Conservation (phyloP, 1,284 basidiomycete species). For the Vanrija pseudolonga region DNA sequence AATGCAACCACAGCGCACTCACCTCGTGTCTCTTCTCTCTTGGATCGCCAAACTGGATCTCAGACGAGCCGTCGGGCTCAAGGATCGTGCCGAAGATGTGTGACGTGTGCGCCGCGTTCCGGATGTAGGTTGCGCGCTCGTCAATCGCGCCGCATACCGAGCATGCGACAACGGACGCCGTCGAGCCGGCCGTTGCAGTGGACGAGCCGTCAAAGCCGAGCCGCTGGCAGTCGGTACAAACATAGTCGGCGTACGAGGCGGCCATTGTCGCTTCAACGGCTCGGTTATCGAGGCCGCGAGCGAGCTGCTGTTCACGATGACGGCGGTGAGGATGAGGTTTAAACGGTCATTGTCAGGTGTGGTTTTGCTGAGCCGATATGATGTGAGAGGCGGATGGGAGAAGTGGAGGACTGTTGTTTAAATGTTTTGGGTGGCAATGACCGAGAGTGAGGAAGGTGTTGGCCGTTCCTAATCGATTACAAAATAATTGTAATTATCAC, state of each 20-base stretch:
- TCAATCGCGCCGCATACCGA: conserved; percentile 26
- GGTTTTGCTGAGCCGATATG: no score
- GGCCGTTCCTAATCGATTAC: no score
- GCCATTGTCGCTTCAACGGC: neutral
- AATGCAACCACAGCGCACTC: neutral
- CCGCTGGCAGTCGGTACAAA: conserved; percentile 5
- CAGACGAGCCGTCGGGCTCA: conserved; percentile 8
- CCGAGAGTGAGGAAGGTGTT: no score
- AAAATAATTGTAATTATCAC: no score
- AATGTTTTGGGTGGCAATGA: no score
- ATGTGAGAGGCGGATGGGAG: neutral
- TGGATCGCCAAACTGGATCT: conserved; percentile 6
- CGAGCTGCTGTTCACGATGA: neutral
- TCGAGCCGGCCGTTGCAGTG: neutral
- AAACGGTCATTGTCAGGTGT: no score
- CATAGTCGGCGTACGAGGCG: neutral
- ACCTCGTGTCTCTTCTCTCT: conserved; percentile 13
- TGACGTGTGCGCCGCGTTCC: conserved; percentile 12
- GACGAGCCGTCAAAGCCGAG: conserved; percentile 3
- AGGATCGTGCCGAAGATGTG: conserved; percentile 15
- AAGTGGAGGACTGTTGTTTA: neutral
- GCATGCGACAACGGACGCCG: conserved; percentile 18
- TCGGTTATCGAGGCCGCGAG: neutral
- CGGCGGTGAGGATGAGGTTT: neutral
- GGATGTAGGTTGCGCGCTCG: conserved; percentile 12